phyloP scores from a whole-genome alignment of 371 early-diverging fungal species.

The Mucor mucedo region DNA sequence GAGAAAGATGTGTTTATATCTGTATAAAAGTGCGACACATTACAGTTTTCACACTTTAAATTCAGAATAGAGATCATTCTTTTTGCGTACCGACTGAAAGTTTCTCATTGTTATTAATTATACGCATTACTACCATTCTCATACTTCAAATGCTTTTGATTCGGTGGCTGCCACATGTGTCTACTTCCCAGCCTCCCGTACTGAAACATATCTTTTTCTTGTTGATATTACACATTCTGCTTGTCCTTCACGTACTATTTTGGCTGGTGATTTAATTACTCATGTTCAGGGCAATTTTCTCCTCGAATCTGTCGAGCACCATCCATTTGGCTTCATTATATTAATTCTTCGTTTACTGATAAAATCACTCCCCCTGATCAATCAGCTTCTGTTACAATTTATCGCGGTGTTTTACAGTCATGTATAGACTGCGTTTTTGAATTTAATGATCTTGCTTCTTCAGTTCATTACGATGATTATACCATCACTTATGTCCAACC shows the following conservation, averaged over 20 bases:
- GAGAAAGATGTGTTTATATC: no score
- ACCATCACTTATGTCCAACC: conserved; percentile 1
- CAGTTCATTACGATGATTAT: conserved; percentile 1
- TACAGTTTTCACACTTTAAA: no score
- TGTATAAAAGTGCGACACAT: no score
- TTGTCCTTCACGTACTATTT: conserved; percentile 4
- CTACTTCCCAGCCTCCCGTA: conserved; percentile 5
- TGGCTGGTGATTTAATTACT: conserved; percentile 15
- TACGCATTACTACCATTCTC: conserved; percentile 4
- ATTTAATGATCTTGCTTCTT: not conserved
- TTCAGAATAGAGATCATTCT: no score
- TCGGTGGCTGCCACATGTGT: conserved; percentile 3
- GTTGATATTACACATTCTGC: not conserved
- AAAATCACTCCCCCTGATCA: not conserved
- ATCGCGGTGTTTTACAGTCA: conserved; percentile 2
- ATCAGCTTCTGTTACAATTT: conserved; percentile 6
- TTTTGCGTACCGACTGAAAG: no score
- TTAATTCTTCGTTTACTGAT: not conserved
- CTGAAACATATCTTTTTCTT: not conserved
- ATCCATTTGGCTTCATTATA: conserved; percentile 2
- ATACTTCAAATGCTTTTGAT: conserved; percentile 2
- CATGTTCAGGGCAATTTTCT: not conserved
- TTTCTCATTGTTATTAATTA: no score
- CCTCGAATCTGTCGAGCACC: conserved; percentile 6
- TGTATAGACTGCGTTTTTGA: conserved; percentile 16